Base-by-base conservation (phyloP, 169 alveolate genomes). In the Amoebophrya sp. region DNA sequence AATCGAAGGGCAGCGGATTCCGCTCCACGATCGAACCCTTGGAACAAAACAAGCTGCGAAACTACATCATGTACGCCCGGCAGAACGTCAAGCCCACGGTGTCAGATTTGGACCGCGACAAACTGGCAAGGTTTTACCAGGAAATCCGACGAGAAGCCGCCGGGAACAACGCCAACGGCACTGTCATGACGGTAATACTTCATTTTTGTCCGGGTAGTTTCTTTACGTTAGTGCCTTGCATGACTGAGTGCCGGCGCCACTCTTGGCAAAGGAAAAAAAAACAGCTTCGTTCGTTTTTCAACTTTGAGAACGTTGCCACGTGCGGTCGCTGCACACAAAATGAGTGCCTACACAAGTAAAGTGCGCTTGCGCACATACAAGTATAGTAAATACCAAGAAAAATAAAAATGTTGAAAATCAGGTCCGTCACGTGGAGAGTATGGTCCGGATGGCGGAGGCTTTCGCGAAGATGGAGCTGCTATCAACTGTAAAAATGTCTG, bases 401-500 rank as follows among this genome's bases (percentile, higher is more conserved):
- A n/a, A n/a, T n/a, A n/a, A n/a, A n/a, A n/a, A n/a, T n/a, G n/a
- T n/a, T n/a, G n/a, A n/a, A n/a, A n/a, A n/a, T n/a, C n/a, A 47
- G 66, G 66, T 47, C 18, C 66, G 66, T 47, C 93, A 91, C 93
- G 88, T 91, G 91, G 93, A 91, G 47, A 41, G 89, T 89, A 39
- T 91, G 89, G 47, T 91, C 66, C 93, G 93, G 23, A 25, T 91
- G 91, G 93, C 93, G 14, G 93, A 91, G 41, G 93, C 93, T 77
- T 77, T 47, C 40, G 93, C 93, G 23, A 77, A 90, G 33, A 41
- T 91, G 32, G 93, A 91, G 91, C 89, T 91, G 83, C 89, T 89
- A n/a, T n/a, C n/a, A n/a, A n/a, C n/a, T n/a, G n/a, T n/a, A n/a
- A n/a, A n/a, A n/a, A n/a, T n/a, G n/a, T n/a, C n/a, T n/a, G n/a